Percentiles rank a stretch among this genome's conserved stretches.
Evolutionary conservation across 495 filamentous ascomycete genomes (phyloP).

Genomic region (Xylaria cubensis): DNA sequence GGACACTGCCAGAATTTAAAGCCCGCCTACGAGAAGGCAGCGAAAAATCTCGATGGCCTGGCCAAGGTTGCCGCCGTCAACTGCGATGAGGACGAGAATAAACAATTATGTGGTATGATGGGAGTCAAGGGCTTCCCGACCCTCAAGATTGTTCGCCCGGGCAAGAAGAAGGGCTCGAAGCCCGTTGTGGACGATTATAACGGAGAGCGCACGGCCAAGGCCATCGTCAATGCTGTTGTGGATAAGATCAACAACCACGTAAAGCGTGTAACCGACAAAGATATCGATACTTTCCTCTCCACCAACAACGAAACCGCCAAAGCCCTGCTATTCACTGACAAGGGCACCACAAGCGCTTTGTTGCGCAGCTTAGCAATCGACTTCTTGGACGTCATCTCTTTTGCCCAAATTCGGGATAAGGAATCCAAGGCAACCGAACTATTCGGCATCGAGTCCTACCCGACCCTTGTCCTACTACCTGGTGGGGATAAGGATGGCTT

Average conservation of each 20-base stretch:
- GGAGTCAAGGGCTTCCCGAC: constrained; percentile 97
- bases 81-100: constrained; percentile 95
- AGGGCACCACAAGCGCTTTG: constrained; percentile 83
- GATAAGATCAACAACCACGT: constrained; percentile 92
- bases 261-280: constrained; percentile 78
- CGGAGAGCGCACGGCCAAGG: constrained; percentile 79
- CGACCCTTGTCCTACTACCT: constrained; percentile 81
- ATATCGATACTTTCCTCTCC: constrained; percentile 75
- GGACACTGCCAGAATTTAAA: constrained; percentile 96
- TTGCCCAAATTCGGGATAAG: constrained; percentile 88
- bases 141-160: constrained; percentile 89
- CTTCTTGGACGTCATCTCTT: constrained; percentile 78
- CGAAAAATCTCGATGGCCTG: constrained; percentile 83
- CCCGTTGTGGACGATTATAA: constrained; percentile 93
- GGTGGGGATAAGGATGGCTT: constrained; percentile 71
- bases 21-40: constrained; percentile 93
- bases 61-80: constrained; percentile 95
- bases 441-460: constrained; percentile 80
- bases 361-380: constrained; percentile 88
- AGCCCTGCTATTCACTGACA: constrained; percentile 93
- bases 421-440: constrained; percentile 72
- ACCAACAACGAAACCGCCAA: constrained; percentile 78
- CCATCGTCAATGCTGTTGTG: constrained; percentile 84
- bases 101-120: constrained; percentile 83
- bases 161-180: constrained; percentile 76